Conservation (phyloP, 257 asterid species). For the Petunia secreta region DNA sequence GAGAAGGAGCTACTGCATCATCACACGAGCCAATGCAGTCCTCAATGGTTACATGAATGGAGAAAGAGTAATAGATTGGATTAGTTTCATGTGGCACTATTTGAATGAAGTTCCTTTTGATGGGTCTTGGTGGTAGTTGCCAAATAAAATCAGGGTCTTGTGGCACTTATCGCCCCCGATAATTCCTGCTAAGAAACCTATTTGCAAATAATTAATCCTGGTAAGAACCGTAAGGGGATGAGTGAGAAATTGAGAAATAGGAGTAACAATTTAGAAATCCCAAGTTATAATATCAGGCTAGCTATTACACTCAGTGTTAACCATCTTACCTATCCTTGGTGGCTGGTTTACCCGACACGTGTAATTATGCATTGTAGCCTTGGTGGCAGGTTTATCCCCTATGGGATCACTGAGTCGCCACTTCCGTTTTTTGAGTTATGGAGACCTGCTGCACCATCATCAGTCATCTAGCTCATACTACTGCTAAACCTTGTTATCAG, state of each 20-base stretch:
- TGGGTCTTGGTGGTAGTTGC: not conserved
- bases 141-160: conserved; percentile 12
- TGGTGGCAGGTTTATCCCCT: not conserved
- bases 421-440: not conserved
- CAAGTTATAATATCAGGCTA: not conserved
- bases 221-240: not conserved
- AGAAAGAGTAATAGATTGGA: not conserved
- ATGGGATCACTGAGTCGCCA: conserved; percentile 5
- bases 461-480: not conserved
- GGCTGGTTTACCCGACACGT: conserved; percentile 9
- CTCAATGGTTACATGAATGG: not conserved
- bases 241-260: not conserved
- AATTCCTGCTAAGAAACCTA: not conserved
- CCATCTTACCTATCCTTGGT: conserved; percentile 8
- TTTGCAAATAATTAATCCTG: not conserved
- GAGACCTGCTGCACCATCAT: not conserved
- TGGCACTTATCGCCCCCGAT: not conserved
- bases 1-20: not conserved
- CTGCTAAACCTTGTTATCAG: conserved; percentile 5
- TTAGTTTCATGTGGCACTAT: conserved; percentile 9
- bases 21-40: not conserved
- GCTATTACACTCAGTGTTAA: not conserved
- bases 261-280: not conserved
- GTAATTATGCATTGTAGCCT: not conserved
- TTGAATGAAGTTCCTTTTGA: conserved; percentile 16